Percentiles rank a stretch among this genome's conserved stretches.
Evolutionary conservation across 305 asterid genomes (phyloP).

Genomic region (Plantago lanceolata): DNA sequence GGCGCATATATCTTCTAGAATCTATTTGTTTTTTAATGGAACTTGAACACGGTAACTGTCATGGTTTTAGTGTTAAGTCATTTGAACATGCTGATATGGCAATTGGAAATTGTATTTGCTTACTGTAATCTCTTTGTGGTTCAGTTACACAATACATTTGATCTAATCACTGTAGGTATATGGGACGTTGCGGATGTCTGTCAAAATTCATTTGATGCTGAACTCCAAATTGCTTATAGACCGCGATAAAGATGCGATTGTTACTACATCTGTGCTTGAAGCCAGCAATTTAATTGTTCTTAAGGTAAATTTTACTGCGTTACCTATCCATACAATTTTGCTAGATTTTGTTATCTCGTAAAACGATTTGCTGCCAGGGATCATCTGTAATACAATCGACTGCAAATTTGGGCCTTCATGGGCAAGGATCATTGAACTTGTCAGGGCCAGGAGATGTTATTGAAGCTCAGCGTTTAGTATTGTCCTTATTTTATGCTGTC

Average conservation of each 20-base stretch:
- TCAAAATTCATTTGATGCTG: conserved; percentile 86
- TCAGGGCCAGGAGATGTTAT: conserved; percentile 82
- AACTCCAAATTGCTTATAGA: conserved; percentile 71
- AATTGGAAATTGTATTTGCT: conserved; percentile 17
- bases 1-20: no score
- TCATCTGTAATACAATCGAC: conserved; percentile 83
- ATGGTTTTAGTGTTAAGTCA: not conserved
- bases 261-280: conserved; percentile 81
- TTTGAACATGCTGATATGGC: not conserved
- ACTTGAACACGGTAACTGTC: not conserved
- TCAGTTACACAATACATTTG: conserved; percentile 32
- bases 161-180: conserved; percentile 49
- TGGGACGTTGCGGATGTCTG: conserved; percentile 91
- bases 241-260: conserved; percentile 67
- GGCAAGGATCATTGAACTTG: conserved; percentile 91
- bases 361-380: conserved; percentile 43
- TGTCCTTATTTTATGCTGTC: conserved; percentile 80
- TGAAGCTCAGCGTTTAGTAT: conserved; percentile 85
- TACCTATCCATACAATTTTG: conserved; percentile 19
- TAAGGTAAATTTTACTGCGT: conserved; percentile 46
- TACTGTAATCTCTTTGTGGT: conserved; percentile 23
- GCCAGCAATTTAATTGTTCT: conserved; percentile 90
- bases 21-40: no score
- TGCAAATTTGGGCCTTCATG: conserved; percentile 84
- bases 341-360: conserved; percentile 13